A percentile compares a stretch with the other conserved stretches of the same genome.
phyloP scores from a whole-genome alignment of 148 eudicot species.

The Salicornia ramosissima region DNA sequence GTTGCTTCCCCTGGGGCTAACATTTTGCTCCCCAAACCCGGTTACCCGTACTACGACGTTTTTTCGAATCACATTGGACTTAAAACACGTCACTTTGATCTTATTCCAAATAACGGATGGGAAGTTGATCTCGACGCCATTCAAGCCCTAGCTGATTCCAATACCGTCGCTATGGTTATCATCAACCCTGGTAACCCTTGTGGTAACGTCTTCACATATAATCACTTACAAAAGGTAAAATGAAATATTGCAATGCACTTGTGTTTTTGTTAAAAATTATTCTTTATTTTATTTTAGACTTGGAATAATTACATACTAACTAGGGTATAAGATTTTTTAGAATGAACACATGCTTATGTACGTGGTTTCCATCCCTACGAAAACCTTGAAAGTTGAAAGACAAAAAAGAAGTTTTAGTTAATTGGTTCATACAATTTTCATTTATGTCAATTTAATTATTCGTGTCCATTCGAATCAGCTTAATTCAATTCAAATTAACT shows the following conservation, averaged over 20 bases:
- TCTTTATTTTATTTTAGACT: no score
- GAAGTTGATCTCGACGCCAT: conserved; percentile 58
- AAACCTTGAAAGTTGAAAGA: no score
- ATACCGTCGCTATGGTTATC: conserved; percentile 65
- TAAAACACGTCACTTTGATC: conserved; percentile 60
- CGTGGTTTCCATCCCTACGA: no score
- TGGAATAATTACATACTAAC: no score
- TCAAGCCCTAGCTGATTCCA: conserved; percentile 56
- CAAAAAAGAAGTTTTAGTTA: no score
- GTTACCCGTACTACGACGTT: conserved; percentile 58
- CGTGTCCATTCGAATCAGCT: no score
- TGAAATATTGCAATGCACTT: no score
- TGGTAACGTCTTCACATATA: conserved; percentile 57
- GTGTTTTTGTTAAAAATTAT: no score
- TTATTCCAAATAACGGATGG: conserved; percentile 59
- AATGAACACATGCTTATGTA: neutral
- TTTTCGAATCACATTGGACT: conserved; percentile 43
- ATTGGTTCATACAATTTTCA: no score
- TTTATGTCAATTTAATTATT: no score
- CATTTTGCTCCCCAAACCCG: conserved; percentile 57
- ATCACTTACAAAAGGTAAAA: conserved; percentile 53
- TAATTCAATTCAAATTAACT: no score
- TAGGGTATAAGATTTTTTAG: no score
- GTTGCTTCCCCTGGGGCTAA: conserved; percentile 64
- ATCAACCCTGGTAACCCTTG: conserved; percentile 81